A percentile compares a stretch with the other conserved stretches of the same genome.
These are phyloP conservation scores for Phytophthora colocasiae DNA, from an alignment of 352 stramenopile genomes.

Conservation along the genomic window DNA sequence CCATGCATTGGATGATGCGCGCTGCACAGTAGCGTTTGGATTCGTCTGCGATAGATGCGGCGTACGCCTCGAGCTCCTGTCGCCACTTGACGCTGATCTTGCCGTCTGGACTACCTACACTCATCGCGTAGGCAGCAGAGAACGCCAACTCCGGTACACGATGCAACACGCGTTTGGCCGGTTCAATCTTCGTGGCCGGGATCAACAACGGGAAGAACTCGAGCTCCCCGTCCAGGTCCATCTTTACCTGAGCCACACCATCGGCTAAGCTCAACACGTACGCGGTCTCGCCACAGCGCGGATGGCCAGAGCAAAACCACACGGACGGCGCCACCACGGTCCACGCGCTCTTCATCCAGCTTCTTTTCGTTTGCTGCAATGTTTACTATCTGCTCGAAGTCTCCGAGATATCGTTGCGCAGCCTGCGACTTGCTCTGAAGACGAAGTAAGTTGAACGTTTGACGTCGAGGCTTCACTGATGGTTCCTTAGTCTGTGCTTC, in stretches of 20 bases:
- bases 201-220: slow-evolving; percentile 81
- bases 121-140: slow-evolving; percentile 49
- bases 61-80: slow-evolving; percentile 64
- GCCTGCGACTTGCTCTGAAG: slow-evolving; percentile 54
- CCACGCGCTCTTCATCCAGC: slow-evolving; percentile 44
- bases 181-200: slow-evolving; percentile 63
- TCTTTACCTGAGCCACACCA: slow-evolving; percentile 76
- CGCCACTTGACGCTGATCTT: slow-evolving; percentile 64
- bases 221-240: slow-evolving; percentile 80
- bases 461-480: slow-evolving; percentile 17
- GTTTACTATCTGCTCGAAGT: slow-evolving; percentile 67
- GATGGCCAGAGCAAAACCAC: slow-evolving; percentile 81
- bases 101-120: slow-evolving; percentile 32
- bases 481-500: slow-evolving; percentile 27
- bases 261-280: slow-evolving; percentile 74
- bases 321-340: slow-evolving; percentile 63
- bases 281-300: slow-evolving; percentile 76
- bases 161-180: slow-evolving; percentile 63
- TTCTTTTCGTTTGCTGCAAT: slow-evolving; percentile 50
- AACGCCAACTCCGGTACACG: slow-evolving; percentile 71
- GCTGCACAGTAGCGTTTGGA: slow-evolving; percentile 74
- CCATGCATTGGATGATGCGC: slow-evolving; percentile 77
- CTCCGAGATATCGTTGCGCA: slow-evolving; percentile 60
- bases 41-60: slow-evolving; percentile 64
- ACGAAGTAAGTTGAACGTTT: slow-evolving; percentile 24